Evolutionary conservation across 2,329 filamentous ascomycete genomes (phyloP), one percentile per base, ranked within the genome.

Genomic region (Colletotrichum neosansevieriae): DNA sequence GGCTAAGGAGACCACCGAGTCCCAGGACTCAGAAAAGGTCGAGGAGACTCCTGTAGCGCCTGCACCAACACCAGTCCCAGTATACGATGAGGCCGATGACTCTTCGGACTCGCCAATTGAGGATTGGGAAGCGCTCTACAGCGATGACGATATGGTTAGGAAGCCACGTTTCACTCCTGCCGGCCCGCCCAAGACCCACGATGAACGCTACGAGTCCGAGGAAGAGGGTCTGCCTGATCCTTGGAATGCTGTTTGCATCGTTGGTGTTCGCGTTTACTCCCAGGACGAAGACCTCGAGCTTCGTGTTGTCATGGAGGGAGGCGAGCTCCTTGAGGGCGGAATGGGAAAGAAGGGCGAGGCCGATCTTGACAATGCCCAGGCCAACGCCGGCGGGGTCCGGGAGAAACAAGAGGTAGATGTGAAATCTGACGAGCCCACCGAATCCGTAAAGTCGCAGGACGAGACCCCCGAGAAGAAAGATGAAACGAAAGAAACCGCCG

Each of bases 191-290:
- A 71, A 75, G 1, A 72, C 74, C 3, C 74, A 74, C 4, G 79
- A 81, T 6, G 78, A 81, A 2, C 69, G 66, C 15, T 85, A 86
- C 42, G 84, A 86, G 19, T 84, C 83, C 0, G 85, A 88, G n/a
- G 87, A 88, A 64, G 86, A 89, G 72, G 86, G 84, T 68, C 79
- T 82, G 72, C 76, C 83, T 0, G 83, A 87, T 24, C 85, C 87
- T 1, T 91, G 89, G 88, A 90, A 90, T 74, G 88, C 88, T 4
- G 83, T 90, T 51, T 86, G 84, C 59, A 85, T 90, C 17, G 83
- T 91, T 0, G 88, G 89, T 0, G 78, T 91, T 58, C 83, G 87
- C 4, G 85, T 91, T 6, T 91, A 90, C 75, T 86, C 85, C 73
- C 88, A 86, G 75, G 86, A 90, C 73, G 81, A 84, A 50, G 77